Conservation (phyloP, 164 flowering plant genomes). For the Macadamia integrifolia region DNA sequence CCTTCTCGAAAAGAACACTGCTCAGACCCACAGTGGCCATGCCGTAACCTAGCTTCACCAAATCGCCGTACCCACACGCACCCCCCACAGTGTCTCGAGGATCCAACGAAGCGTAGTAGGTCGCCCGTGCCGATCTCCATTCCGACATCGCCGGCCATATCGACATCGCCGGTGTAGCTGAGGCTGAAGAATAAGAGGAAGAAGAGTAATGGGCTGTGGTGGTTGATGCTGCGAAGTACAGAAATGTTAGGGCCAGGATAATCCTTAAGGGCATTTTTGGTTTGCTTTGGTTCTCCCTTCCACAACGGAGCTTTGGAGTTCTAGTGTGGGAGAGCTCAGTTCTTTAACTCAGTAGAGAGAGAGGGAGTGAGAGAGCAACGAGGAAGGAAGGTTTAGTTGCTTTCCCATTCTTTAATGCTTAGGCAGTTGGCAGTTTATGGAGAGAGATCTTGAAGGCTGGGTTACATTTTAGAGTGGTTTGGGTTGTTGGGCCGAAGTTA, state of each 20-base stretch:
- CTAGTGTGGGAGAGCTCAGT: no score
- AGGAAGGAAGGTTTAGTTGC: no score
- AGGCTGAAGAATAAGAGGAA: constrained; percentile 10
- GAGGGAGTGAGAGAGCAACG: no score
- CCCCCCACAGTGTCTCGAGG: constrained; percentile 76
- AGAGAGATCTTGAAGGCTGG: no score
- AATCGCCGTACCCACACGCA: constrained; percentile 91
- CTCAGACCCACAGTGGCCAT: constrained; percentile 81
- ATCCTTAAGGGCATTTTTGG: neutral
- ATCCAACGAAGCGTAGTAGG: constrained; percentile 76
- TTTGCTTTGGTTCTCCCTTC: neutral
- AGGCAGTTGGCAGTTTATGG: no score
- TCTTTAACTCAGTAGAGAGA: no score
- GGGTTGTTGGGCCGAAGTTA: no score
- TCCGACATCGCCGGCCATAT: constrained; percentile 28
- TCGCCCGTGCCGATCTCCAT: constrained; percentile 78
- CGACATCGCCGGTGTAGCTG: constrained; percentile 16
- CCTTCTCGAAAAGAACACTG: constrained; percentile 52
- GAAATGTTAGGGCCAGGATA: neutral
- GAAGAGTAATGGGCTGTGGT: neutral
- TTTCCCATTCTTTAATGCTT: no score
- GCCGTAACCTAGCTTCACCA: constrained; percentile 62
- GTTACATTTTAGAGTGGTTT: no score
- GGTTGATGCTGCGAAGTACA: neutral
- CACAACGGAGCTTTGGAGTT: no score